Evolutionary conservation across 208 protist genomes (phyloP).

Genomic region (Endotrypanum monterogeii): DNA sequence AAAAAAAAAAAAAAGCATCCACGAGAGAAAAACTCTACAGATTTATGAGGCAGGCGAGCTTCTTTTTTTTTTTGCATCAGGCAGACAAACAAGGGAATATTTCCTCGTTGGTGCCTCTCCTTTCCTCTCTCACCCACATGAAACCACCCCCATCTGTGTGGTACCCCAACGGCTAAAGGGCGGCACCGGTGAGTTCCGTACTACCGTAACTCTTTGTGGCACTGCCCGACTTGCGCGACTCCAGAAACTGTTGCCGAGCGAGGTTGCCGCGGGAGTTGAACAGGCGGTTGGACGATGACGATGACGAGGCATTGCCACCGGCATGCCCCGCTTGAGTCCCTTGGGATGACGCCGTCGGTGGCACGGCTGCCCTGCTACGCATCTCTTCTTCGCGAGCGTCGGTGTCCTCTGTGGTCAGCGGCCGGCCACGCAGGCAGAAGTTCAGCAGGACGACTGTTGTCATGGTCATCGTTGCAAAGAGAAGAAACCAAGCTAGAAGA

Average conservation of each 20-base stretch:
- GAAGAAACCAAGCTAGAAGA: conserved; percentile 37
- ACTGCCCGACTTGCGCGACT: conserved; percentile 40
- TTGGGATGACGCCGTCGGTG: conserved; percentile 3
- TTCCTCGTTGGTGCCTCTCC: too few species aligned
- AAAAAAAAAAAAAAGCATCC: too few species aligned
- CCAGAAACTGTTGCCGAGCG: conserved; percentile 71
- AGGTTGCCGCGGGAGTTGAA: conserved; percentile 44
- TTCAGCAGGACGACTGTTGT: conserved; percentile 47
- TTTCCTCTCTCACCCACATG: too few species aligned
- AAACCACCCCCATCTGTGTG: neutral
- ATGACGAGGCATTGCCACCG: neutral
- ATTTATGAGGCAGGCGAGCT: too few species aligned
- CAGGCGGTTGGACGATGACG: conserved; percentile 30
- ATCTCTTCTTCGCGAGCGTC: conserved; percentile 33
- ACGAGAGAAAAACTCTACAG: too few species aligned
- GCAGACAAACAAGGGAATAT: too few species aligned
- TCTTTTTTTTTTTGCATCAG: too few species aligned
- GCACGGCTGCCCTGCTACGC: conserved; percentile 11
- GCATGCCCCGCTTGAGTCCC: neutral
- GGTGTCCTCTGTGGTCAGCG: conserved; percentile 15
- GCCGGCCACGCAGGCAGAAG: conserved; percentile 42
- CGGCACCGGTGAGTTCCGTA: neutral
- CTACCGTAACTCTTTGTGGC: conserved; percentile 23
- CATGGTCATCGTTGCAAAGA: conserved; percentile 44
- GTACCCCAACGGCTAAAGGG: neutral